phyloP scores from a whole-genome alignment of 768 basidiomycete species.

The Boletus rubescentipes region DNA sequence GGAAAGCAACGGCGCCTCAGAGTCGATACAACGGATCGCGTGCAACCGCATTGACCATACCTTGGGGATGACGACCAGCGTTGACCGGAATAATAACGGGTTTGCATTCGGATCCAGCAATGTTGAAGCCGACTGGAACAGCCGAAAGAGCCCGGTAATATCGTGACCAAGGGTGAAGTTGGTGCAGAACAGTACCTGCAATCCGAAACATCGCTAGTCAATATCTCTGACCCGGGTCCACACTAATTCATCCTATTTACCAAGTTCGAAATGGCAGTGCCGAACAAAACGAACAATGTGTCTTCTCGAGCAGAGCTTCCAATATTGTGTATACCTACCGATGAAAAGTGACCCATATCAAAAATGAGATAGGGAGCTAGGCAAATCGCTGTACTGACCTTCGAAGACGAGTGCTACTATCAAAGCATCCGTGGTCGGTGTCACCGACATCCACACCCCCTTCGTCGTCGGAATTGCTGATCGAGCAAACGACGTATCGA shows the following conservation, averaged over 20 bases:
- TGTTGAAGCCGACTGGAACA: constrained; percentile 57
- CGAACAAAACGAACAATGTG: constrained; percentile 60
- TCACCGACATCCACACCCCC: constrained; percentile 68
- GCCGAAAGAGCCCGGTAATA: constrained; percentile 61
- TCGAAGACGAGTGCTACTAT: constrained; percentile 66
- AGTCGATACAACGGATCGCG: not conserved
- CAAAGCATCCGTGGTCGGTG: constrained; percentile 52
- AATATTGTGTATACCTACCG: constrained; percentile 56
- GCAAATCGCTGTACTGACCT: constrained; percentile 32
- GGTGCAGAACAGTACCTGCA: constrained; percentile 61
- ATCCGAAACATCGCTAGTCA: not conserved
- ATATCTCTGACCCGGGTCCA: no score
- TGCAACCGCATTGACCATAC: constrained; percentile 20
- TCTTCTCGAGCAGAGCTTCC: constrained; percentile 65
- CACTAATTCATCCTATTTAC: constrained; percentile 39
- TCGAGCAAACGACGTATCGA: constrained; percentile 65
- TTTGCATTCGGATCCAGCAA: constrained; percentile 59
- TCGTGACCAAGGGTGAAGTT: constrained; percentile 65
- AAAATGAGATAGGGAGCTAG: not conserved
- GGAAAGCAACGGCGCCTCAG: not conserved
- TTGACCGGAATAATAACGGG: constrained; percentile 58
- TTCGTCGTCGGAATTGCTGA: constrained; percentile 67
- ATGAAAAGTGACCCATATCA: not conserved
- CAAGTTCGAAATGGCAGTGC: constrained; percentile 63
- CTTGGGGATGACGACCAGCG: constrained; percentile 63